Conservation (phyloP, 129 eudicot species). For the Tagetes patula region DNA sequence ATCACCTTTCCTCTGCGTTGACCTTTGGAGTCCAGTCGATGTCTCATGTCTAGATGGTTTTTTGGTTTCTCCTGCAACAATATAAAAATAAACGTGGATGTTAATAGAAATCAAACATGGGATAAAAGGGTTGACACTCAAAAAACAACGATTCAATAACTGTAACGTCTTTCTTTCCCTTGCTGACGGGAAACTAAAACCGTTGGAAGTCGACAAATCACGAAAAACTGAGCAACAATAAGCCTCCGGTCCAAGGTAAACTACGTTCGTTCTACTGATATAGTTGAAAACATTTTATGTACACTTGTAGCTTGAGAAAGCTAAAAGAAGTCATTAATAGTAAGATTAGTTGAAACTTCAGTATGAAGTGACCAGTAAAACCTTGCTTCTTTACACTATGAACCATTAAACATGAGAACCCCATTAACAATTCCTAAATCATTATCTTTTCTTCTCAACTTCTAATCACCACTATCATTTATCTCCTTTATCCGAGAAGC, state of each 20-base stretch:
- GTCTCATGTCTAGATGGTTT: constrained; percentile 93
- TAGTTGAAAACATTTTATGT: constrained; percentile 4
- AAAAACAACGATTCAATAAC: constrained; percentile 8
- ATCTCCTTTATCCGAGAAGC: constrained; percentile 1
- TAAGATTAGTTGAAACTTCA: constrained; percentile 3
- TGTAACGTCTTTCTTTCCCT: constrained; percentile 2
- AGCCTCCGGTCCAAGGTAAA: constrained; percentile 6
- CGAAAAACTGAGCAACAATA: not conserved
- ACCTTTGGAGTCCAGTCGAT: constrained; percentile 90
- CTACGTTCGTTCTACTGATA: not conserved
- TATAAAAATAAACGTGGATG: not conserved
- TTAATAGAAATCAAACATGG: not conserved
- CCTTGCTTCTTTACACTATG: not conserved
- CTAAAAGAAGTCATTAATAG: no score
- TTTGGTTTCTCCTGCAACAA: constrained; percentile 75
- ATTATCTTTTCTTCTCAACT: not conserved
- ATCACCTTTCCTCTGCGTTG: constrained; percentile 93
- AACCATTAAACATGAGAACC: not conserved
- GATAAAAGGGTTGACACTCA: constrained; percentile 9
- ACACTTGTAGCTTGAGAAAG: not conserved
- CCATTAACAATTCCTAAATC: not conserved
- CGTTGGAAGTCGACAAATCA: constrained; percentile 11
- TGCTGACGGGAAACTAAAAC: not conserved
- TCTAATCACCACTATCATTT: not conserved
- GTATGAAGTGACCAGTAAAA: not conserved